Base-by-base conservation (phyloP, 495 filamentous ascomycete species). In the Pseudomonodictys pantanalensis region DNA sequence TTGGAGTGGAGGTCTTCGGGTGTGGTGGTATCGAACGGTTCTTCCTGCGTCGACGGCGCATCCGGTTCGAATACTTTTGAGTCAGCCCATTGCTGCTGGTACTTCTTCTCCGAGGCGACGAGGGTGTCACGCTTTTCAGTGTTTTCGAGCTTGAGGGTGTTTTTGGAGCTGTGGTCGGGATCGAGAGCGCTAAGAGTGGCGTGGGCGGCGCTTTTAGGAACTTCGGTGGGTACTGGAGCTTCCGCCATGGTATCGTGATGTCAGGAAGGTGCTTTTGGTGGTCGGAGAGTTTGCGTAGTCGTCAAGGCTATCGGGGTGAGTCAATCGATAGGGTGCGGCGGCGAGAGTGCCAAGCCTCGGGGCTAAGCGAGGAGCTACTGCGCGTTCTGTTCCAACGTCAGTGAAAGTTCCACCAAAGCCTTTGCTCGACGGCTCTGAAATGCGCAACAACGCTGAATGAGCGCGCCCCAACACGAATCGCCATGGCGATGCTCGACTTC, bases 61-160 rank as follows among this genome's bases (percentile, higher is more conserved):
- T 96, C 77, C 60, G 85, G 79, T 71, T 97, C 80, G 83, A 97
- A 97, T 51, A 95, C 74, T 52, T 80, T 76, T 57, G 85, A 76
- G 29, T 89, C 80, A 68, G 85, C 83, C 93, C 93, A 97, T 82
- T 82, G 77, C 63, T 79, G 74, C 75, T 97, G 93, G 75, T 93
- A 97, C 75, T 88, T 91, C 79, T 93, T 93, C 76, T 98, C 93
- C 59, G 87, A 85, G 35, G 83, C 84, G 60, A 96, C 85, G 32
- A 97, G 78, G 59, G 88, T 80, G 69, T 98, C 93, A 73, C 93
- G 79, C 75, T 97, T 97, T 66, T 97, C 92, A 43, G 93, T 61
- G 72, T 88, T 90, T 76, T 90, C 86, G 50, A 90, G 77, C 70
- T 89, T 89, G 51, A 90, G 71, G 28, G 86, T 90, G 45, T 83